Conservation (phyloP, 108 stramenopile species). For the Parietichytrium sp. region DNA sequence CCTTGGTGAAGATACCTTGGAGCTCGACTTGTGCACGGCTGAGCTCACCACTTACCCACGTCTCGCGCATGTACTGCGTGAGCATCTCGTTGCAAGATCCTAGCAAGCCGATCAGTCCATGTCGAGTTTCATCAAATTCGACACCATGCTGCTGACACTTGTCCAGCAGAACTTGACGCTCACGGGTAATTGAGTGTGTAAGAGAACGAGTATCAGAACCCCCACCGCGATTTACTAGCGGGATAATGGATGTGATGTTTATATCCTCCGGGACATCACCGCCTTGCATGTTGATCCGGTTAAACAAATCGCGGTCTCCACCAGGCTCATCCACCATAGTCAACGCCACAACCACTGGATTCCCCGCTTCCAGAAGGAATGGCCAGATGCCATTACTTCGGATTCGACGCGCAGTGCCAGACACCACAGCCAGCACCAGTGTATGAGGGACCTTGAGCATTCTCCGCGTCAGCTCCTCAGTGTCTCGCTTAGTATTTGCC, state of each 20-base stretch:
- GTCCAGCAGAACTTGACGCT: background rate
- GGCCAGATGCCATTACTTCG: background rate
- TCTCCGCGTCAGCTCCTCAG: background rate
- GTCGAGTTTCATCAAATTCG: background rate
- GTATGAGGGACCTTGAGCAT: background rate
- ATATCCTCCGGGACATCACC: background rate
- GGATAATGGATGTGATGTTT: background rate
- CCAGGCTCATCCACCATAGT: background rate
- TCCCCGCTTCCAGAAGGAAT: background rate
- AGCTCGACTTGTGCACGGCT: background rate
- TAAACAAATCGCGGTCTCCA: background rate
- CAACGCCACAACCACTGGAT: background rate
- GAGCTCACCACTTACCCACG: background rate
- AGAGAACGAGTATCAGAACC: too few relatives aligned
- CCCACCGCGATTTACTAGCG: background rate
- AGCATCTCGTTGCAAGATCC: background rate
- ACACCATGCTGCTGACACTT: background rate
- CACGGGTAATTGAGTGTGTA: background rate
- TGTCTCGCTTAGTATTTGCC: background rate
- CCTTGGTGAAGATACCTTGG: background rate
- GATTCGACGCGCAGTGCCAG: too few relatives aligned
- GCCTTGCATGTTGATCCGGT: background rate
- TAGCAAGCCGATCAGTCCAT: background rate
- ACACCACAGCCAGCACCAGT: slow-evolving; percentile 5
- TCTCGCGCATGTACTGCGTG: slow-evolving; percentile 12